These are phyloP conservation scores for Purpureocillium lavendulum DNA, from an alignment of 2,329 filamentous ascomycete species.

Conservation along the genomic window DNA sequence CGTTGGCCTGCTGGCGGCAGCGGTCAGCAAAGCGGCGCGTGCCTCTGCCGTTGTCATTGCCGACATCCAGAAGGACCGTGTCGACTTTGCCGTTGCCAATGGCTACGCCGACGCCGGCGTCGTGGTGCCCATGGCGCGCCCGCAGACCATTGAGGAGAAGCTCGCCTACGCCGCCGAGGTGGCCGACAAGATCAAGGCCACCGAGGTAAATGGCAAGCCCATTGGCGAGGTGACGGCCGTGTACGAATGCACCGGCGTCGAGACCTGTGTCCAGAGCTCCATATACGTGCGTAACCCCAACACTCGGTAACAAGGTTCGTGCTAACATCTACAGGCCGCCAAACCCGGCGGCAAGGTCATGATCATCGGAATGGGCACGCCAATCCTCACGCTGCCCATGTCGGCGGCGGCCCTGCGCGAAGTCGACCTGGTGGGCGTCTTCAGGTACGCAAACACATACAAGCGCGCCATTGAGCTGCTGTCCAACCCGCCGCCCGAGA, in stretches of 20 bases:
- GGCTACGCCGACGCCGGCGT: constrained; percentile 47
- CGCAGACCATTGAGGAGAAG: constrained; percentile 43
- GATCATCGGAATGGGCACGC: constrained; percentile 66
- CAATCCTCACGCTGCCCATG: constrained; percentile 60
- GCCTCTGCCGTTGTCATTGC: constrained; percentile 40
- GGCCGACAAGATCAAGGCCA: constrained; percentile 32
- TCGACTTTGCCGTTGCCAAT: constrained; percentile 47
- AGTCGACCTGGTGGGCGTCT: constrained; percentile 63
- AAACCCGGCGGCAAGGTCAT: constrained; percentile 61
- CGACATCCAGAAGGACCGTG: constrained; percentile 47
- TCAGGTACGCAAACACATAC: constrained; percentile 71
- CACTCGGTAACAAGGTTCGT: neutral
- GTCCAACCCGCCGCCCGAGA: constrained; percentile 35
- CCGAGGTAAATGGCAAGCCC: constrained; percentile 28
- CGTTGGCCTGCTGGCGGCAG: constrained; percentile 50
- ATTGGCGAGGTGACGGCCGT: constrained; percentile 59
- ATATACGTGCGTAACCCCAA: constrained; percentile 50
- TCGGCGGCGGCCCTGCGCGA: constrained; percentile 61
- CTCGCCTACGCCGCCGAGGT: constrained; percentile 41
- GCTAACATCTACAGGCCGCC: constrained; percentile 33
- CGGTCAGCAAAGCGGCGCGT: constrained; percentile 42
- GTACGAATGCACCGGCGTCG: constrained; percentile 74
- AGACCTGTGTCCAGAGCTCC: constrained; percentile 64
- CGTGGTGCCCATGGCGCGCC: constrained; percentile 39
- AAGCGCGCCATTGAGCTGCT: constrained; percentile 43